Base-by-base conservation (phyloP, 2,329 filamentous ascomycete genomes). In the Claviceps arundinis region DNA sequence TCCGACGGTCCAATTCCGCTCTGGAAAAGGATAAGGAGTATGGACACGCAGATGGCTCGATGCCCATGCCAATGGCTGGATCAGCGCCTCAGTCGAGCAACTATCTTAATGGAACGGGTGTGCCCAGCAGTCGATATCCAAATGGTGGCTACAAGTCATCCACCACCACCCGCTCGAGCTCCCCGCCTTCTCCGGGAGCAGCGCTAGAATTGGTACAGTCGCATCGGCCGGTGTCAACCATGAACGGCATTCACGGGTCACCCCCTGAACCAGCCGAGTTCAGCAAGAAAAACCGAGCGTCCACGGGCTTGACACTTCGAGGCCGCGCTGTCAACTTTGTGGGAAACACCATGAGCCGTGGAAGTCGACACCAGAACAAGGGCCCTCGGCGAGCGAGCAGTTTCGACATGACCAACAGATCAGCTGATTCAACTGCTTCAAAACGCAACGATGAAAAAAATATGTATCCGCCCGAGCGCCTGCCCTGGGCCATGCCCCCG, bases 401-500 rank as follows among this genome's bases (percentile, higher is more conserved):
- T 63, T 75, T 76, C 56, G 73, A 80, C 46, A 62, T 60, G 51
- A 58, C 61, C 30, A 65, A 65, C 54, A 59, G 64, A 11, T 56
- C 63, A 50, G 57, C 59, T 58, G 58, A 57, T 51, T 57, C 51
- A 54, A 54, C 34, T 48, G 57, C 53, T 17, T 54, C 24, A 50
- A 53, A 42, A 42, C 55, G 44, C 52, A 48, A 58, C 48, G 54
- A 61, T 40, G 58, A 63, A 26, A 56, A 62, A 16, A 59, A 61
- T 5, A 65, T 60, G 24, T 65, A 62, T 50, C 65, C 65, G 3
- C 66, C 67, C 8, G 65, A 76, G 55, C 70, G 74, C 17, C 65
- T 75, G 38, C 72, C 76, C 2, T 82, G 78, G 77, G 73, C 75
- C 2, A 73, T 84, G 37, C 75, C 81, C 1, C 84, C 87, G 1